Base-by-base conservation (phyloP, 306 rosid genomes). In the Cicer bijugum region DNA sequence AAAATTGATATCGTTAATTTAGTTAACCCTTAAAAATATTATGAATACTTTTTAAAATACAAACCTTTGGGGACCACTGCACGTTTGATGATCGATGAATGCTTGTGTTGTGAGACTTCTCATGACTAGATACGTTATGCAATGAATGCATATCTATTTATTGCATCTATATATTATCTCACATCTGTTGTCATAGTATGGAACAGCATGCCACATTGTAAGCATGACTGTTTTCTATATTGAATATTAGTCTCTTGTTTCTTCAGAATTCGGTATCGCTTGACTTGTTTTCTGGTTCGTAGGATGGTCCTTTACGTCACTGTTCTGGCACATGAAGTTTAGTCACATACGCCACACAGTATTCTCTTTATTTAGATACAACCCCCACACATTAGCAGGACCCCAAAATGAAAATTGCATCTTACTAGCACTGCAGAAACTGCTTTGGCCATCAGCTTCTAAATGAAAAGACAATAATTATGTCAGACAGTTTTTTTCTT, bases 291-390 rank as follows among this genome's bases (percentile, higher is more conserved):
- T 40, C 17, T 20, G 71, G 53, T 11, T 16, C 39, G 19, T 66
- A 43, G 19, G 38, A 66, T 66, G 47, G 45, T 43, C 19, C 69
- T 45, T 72, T 58, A 33, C 47, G 19, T 45, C n/a, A 45, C 58
- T 59, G 59, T 74, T 51, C 61, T 74, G 19, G n/a, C 23, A 47
- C 58, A 64, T 43, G 70, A 42, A 42, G 51, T 64, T 64, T 43
- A 59, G 59, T 59, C 59, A 56, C 51, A 44, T 43, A 43, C 39
- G 17, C 40, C 11, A 16, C 15, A 51, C 43, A 59, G 17, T 48
- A 38, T 62, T 62, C 60, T 16, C 60, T 46, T 38, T 16, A 20
- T 38, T 62, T 38, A 48, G 42, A 47, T 62, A 74, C 78, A 10
- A 61, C n/a, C 43, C 43, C 40, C 28, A 61, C 60, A 11, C 28